Conservation (phyloP, 345 rosid species). For the Schrenkiella parvula region DNA sequence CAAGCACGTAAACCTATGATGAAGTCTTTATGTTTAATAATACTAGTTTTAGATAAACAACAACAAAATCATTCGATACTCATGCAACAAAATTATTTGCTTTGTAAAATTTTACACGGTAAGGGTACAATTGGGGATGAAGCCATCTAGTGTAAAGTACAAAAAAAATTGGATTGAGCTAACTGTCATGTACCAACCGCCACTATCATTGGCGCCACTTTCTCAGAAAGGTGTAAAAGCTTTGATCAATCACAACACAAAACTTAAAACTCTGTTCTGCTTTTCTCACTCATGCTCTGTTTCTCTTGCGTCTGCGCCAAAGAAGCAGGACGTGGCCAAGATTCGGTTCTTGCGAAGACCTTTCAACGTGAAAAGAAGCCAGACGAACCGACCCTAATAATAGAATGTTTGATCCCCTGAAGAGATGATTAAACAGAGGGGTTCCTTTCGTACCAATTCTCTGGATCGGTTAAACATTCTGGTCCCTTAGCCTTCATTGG, state of each 20-base stretch:
- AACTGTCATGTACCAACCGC: constrained; percentile 7
- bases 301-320: constrained; percentile 7
- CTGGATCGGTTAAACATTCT: background rate
- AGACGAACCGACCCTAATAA: background rate
- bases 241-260: constrained; percentile 5
- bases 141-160: background rate
- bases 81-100: background rate
- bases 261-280: constrained; percentile 7
- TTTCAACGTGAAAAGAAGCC: constrained; percentile 1
- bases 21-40: background rate
- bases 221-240: background rate
- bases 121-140: background rate
- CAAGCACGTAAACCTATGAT: too few species aligned
- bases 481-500: background rate
- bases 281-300: background rate
- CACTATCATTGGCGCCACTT: constrained; percentile 3
- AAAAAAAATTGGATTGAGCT: too few species aligned
- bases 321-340: background rate
- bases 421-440: background rate
- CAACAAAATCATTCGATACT: background rate
- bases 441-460: background rate
- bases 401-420: too few species aligned
- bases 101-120: background rate
- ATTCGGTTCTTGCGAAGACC: background rate
- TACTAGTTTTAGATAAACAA: background rate